phyloP scores from a whole-genome alignment of 2,329 filamentous ascomycete genomes.

The Talaromyces amestolkiae region DNA sequence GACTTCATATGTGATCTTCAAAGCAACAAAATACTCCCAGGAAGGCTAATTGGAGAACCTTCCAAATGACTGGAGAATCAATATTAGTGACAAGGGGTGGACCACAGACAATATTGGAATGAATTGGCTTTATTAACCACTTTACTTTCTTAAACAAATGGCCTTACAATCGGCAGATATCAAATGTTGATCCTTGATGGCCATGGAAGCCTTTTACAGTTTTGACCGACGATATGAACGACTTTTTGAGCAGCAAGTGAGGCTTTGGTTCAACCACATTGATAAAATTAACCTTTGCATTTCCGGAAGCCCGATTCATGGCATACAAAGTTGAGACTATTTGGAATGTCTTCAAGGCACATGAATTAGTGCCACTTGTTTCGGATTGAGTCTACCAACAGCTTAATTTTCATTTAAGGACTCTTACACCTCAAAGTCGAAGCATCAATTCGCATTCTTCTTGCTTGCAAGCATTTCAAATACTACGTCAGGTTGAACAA shows the following conservation, averaged over 20 bases:
- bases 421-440: background rate
- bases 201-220: background rate
- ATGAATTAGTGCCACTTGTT: background rate
- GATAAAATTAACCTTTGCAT: background rate
- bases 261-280: background rate
- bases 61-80: background rate
- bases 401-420: background rate
- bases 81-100: conserved; percentile 5
- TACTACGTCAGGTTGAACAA: background rate
- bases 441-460: background rate
- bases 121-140: conserved; percentile 8
- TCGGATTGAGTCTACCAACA: background rate
- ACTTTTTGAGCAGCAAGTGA: background rate
- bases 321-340: background rate
- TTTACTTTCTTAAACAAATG: conserved; percentile 8
- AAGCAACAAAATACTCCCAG: conserved; percentile 15
- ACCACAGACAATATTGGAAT: conserved; percentile 2
- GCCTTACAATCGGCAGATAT: background rate
- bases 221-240: background rate
- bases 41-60: conserved; percentile 6
- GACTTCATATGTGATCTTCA: conserved; percentile 18
- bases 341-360: background rate
- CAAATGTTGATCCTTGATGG: background rate
- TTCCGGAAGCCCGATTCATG: background rate
- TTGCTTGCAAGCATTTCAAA: background rate